Conservation (phyloP, 106 monocot genomes). For the Alisma plantagoaquatica region DNA sequence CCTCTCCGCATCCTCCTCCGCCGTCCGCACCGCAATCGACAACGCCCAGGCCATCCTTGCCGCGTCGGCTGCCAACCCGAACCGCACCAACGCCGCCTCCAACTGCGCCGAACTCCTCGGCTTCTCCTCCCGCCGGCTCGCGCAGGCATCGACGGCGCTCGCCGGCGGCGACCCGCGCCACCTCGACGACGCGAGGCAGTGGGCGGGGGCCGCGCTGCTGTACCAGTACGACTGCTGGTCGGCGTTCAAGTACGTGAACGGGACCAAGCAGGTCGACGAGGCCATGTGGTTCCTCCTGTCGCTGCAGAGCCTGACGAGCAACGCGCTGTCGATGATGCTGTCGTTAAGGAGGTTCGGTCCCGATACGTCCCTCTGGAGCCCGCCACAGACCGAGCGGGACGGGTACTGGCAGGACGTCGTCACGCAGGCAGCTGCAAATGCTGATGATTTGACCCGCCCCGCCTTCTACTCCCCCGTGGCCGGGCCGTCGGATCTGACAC, state of each 20-base stretch:
- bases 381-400: constrained; percentile 79
- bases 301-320: constrained; percentile 24
- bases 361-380: constrained; percentile 28
- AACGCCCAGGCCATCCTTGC: constrained; percentile 30
- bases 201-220: constrained; percentile 43
- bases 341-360: constrained; percentile 35
- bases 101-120: constrained; percentile 52
- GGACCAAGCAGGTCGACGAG: constrained; percentile 28
- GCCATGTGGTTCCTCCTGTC: constrained; percentile 34
- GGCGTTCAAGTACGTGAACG: constrained; percentile 62
- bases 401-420: constrained; percentile 50
- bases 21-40: constrained; percentile 35
- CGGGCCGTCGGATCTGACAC: constrained; percentile 7
- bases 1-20: constrained; percentile 13
- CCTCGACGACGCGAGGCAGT: constrained; percentile 23
- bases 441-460: not conserved
- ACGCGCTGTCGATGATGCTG: constrained; percentile 39
- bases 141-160: not conserved
- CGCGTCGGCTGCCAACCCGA: constrained; percentile 28
- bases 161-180: not conserved
- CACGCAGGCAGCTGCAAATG: not conserved
- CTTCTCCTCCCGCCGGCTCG: constrained; percentile 35
- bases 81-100: constrained; percentile 31
- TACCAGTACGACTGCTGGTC: constrained; percentile 91
- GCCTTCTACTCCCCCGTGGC: not conserved